Evolutionary conservation across 768 basidiomycete species (phyloP).

Genomic region (Serpula lacrymans): DNA sequence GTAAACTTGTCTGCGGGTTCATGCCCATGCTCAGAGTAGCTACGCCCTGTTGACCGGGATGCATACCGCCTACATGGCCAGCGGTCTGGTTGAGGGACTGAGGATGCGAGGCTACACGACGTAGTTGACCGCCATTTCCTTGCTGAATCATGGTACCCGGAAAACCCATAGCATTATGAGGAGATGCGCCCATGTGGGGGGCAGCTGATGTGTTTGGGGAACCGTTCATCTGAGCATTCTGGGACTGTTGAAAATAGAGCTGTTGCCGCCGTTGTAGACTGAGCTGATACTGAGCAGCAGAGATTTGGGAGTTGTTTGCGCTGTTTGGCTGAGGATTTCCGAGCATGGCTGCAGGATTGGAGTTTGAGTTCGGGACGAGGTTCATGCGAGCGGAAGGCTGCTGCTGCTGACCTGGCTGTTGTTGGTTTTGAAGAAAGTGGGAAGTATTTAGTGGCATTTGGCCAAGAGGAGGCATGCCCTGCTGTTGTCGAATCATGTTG

Average conservation of each 20-base stretch:
- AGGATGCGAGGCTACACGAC: constrained; percentile 60
- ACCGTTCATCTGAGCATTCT: constrained; percentile 31
- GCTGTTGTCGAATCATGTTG: constrained; percentile 46
- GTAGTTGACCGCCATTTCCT: constrained; percentile 34
- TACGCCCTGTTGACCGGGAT: constrained; percentile 31
- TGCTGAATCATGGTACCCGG: constrained; percentile 40
- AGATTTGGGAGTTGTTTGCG: constrained; percentile 17
- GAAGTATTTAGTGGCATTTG: constrained; percentile 30
- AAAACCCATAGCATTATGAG: constrained; percentile 40
- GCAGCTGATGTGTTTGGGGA: constrained; percentile 22
- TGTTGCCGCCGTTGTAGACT: constrained; percentile 33
- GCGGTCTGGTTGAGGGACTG: constrained; percentile 39
- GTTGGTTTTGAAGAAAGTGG: constrained; percentile 38
- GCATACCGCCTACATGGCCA: constrained; percentile 33
- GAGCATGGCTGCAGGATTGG: constrained; percentile 39
- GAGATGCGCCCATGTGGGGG: constrained; percentile 28
- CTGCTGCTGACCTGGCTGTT: constrained; percentile 31
- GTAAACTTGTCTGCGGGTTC: constrained; percentile 42
- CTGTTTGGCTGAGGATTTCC: constrained; percentile 24
- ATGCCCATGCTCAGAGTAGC: constrained; percentile 41
- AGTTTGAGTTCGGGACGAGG: constrained; percentile 32
- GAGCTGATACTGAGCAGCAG: constrained; percentile 23
- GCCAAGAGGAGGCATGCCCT: constrained; percentile 38
- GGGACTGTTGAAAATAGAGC: constrained; percentile 36
- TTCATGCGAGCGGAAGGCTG: constrained; percentile 32